Conservation (phyloP, 805 yeast genomes). For the Saccharomycopsis fibuligera region DNA sequence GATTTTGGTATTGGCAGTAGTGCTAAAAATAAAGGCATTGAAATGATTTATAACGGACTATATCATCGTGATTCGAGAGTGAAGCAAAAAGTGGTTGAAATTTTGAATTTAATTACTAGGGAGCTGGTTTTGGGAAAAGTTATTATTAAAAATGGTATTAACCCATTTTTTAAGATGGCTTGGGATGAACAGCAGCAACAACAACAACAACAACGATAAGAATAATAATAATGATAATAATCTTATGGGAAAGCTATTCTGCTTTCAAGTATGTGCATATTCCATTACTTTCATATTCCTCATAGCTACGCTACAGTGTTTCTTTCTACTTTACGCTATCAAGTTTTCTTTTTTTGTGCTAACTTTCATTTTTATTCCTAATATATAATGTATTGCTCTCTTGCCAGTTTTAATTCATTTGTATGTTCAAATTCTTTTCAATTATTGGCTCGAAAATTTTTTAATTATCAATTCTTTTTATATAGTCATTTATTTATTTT, state of each 20-base stretch:
- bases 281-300: too few relatives aligned
- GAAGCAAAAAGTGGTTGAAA: background rate
- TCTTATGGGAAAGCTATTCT: background rate
- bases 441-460: too few relatives aligned
- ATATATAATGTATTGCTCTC: too few relatives aligned
- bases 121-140: too few relatives aligned
- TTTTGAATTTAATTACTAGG: conserved; percentile 7
- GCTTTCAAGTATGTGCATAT: too few relatives aligned
- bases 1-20: conserved; percentile 29
- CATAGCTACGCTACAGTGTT: too few relatives aligned
- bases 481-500: too few relatives aligned
- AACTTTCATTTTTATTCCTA: too few relatives aligned
- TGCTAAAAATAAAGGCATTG: conserved; percentile 40
- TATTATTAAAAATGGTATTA: conserved; percentile 8
- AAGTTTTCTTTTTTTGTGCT: background rate
- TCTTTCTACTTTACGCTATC: background rate
- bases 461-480: too few relatives aligned
- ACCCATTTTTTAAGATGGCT: conserved; percentile 13
- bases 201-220: background rate
- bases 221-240: too few relatives aligned
- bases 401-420: too few relatives aligned
- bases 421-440: too few relatives aligned
- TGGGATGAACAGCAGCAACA: background rate
- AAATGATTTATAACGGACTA: conserved; percentile 34
- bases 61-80: conserved; percentile 33